phyloP scores from a whole-genome alignment of 148 eudicot genomes.

The Hydrangea macrophylla region DNA sequence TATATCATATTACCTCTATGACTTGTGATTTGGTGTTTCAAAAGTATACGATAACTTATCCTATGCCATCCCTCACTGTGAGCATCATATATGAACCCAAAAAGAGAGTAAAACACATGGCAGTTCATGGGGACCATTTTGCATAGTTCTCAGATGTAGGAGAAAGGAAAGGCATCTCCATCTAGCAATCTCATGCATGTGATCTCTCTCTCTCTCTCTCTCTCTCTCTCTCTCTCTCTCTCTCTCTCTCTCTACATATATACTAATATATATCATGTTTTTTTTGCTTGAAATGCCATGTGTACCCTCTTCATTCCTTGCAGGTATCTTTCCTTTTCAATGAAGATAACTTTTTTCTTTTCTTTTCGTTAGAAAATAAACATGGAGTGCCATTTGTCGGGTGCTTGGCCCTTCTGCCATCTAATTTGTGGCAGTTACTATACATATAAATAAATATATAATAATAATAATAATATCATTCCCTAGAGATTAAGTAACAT shows the following conservation, averaged over 20 bases:
- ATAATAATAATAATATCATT: background rate
- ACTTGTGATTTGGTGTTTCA: no score
- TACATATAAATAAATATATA: constrained; percentile 12
- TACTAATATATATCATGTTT: background rate
- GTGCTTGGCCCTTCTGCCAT: constrained; percentile 22
- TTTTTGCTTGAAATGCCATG: background rate
- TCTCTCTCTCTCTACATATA: no score
- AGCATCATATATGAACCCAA: background rate
- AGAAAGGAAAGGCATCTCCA: constrained; percentile 23
- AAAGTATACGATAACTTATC: no score
- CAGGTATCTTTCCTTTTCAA: constrained; percentile 6
- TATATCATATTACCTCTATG: no score
- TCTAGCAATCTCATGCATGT: constrained; percentile 25
- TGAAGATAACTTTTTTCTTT: constrained; percentile 16
- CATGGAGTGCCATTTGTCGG: constrained; percentile 48
- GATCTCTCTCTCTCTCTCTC: background rate
- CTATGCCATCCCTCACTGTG: no score
- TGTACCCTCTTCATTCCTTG: constrained; percentile 1
- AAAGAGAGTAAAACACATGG: background rate
- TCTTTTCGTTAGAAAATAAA: no score
- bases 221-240: background rate
- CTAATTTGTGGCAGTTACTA: constrained; percentile 16
- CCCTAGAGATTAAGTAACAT: background rate
- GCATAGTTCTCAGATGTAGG: constrained; percentile 19
- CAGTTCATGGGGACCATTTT: constrained; percentile 21